These are phyloP conservation scores for Fagopyrum esculentum DNA, from an alignment of 148 eudicot genomes.

Conservation along the genomic window DNA sequence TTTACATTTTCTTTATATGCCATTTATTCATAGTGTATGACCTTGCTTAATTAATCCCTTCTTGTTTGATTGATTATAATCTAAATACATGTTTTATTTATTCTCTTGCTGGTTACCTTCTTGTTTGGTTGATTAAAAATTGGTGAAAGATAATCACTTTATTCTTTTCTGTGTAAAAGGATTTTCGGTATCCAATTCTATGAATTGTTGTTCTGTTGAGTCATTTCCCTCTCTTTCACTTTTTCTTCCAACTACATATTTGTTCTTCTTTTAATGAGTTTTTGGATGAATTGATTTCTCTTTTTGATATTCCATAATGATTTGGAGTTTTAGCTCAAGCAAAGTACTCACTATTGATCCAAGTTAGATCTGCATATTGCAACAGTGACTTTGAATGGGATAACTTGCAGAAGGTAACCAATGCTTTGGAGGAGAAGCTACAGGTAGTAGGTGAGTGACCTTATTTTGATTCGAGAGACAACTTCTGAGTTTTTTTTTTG, in stretches of 20 bases:
- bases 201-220: background rate
- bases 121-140: background rate
- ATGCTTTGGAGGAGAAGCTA: too few species aligned
- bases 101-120: background rate
- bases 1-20: too few species aligned
- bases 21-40: too few species aligned
- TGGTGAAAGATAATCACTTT: background rate
- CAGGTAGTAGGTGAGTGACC: too few species aligned
- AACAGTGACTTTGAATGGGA: too few species aligned
- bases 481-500: too few species aligned
- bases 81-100: background rate
- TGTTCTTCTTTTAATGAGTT: background rate
- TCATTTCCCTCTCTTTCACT: background rate
- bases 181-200: background rate
- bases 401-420: too few species aligned
- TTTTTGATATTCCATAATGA: background rate
- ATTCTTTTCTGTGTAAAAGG: background rate
- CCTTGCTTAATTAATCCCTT: background rate
- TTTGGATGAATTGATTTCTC: background rate
- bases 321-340: too few species aligned
- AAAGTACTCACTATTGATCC: too few species aligned
- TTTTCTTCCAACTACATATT: background rate
- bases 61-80: background rate
- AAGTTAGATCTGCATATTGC: too few species aligned
- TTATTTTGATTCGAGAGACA: too few species aligned